Conservation (phyloP, 2,329 filamentous ascomycete species). For the Endocalyx cinctus region DNA sequence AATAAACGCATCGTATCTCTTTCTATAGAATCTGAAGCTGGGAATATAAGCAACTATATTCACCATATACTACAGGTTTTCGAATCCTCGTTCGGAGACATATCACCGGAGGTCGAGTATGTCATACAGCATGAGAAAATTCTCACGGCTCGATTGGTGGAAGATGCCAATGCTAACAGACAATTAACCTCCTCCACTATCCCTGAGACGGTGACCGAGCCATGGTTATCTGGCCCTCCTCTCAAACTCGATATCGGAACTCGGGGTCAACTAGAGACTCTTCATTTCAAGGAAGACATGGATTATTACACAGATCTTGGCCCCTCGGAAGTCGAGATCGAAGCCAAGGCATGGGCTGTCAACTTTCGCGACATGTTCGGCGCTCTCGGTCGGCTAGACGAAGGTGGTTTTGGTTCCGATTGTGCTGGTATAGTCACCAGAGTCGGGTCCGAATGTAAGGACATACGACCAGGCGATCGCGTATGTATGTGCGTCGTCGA, state of each 20-base stretch:
- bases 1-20: slow-evolving; percentile 5
- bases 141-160: background rate
- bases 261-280: slow-evolving; percentile 1
- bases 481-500: background rate
- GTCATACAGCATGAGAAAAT: background rate
- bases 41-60: too few relatives aligned
- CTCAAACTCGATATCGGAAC: background rate
- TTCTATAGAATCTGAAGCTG: slow-evolving; percentile 6
- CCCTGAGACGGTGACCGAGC: background rate
- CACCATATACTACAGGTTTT: too few relatives aligned
- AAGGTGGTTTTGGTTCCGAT: background rate
- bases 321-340: background rate
- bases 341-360: slow-evolving; percentile 1
- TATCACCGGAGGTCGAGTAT: background rate
- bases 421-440: background rate
- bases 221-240: background rate
- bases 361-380: slow-evolving; percentile 1
- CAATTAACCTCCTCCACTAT: background rate
- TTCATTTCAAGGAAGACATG: background rate
- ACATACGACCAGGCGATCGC: background rate
- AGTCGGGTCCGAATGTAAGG: background rate
- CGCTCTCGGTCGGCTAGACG: background rate
- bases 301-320: background rate
- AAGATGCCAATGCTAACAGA: background rate
- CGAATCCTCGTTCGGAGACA: too few relatives aligned